phyloP scores from a whole-genome alignment of 2,329 filamentous ascomycete genomes.

The Fusarium fujikuroi region DNA sequence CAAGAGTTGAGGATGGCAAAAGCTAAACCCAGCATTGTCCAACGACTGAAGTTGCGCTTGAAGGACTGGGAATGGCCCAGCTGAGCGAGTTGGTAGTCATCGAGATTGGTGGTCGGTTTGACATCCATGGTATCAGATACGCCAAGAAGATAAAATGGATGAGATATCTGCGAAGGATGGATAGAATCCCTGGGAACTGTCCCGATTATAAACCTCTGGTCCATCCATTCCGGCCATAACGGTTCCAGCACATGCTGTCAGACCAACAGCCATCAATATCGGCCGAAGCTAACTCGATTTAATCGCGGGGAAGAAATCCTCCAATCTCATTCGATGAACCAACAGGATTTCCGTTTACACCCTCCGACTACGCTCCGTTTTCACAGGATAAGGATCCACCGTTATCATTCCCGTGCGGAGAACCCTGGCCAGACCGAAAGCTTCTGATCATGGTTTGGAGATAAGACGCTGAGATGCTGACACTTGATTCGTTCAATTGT shows the following conservation, averaged over 20 bases:
- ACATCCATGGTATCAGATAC: neutral
- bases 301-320: neutral
- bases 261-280: neutral
- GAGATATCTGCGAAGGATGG: neutral
- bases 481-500: neutral
- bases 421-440: neutral
- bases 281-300: neutral
- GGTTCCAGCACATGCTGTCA: neutral
- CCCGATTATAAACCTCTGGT: neutral
- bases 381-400: neutral
- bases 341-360: neutral
- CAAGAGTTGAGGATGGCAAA: conserved; percentile 61
- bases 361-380: neutral
- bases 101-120: conserved; percentile 20
- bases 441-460: neutral
- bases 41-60: conserved; percentile 33
- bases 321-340: neutral
- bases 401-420: neutral
- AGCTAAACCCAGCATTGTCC: conserved; percentile 55
- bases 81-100: conserved; percentile 34
- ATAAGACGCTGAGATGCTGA: neutral
- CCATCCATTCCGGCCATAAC: neutral
- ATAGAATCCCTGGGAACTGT: neutral
- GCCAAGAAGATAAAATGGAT: neutral
- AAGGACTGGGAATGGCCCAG: conserved; percentile 37